These are phyloP conservation scores for Hypoxylon fragiforme DNA, from an alignment of 495 filamentous ascomycete species.

Conservation along the genomic window DNA sequence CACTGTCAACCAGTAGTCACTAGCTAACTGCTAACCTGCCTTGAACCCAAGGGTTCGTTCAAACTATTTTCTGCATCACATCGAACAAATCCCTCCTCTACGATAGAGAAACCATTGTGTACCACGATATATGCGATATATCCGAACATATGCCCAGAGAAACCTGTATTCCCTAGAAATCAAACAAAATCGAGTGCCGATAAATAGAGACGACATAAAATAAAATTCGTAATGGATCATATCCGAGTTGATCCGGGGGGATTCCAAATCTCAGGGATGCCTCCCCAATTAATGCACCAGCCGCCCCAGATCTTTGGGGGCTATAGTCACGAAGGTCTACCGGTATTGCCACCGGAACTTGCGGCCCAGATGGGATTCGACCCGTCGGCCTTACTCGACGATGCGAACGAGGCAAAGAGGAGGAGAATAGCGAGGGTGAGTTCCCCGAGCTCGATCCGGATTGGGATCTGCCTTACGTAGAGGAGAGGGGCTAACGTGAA, in stretches of 20 bases:
- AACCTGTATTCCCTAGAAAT: conserved; percentile 1
- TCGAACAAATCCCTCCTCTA: conserved; percentile 12
- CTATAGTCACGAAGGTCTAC: conserved; percentile 63
- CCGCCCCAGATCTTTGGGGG: conserved; percentile 73
- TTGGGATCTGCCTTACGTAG: too few relatives aligned
- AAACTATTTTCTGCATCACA: conserved; percentile 23
- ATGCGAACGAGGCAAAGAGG: conserved; percentile 85
- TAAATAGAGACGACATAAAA: neutral
- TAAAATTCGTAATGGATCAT: conserved; percentile 47
- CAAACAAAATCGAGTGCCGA: neutral
- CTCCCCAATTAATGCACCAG: conserved; percentile 63
- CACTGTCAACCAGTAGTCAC: too few relatives aligned
- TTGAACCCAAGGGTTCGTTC: too few relatives aligned
- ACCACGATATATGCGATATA: conserved; percentile 8
- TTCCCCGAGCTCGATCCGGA: too few relatives aligned
- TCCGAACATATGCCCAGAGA: too few relatives aligned
- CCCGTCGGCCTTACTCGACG: conserved; percentile 55
- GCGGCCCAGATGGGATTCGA: conserved; percentile 66
- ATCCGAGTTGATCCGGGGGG: conserved; percentile 39
- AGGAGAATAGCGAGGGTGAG: conserved; percentile 87
- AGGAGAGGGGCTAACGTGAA: conserved; percentile 23
- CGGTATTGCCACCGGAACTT: conserved; percentile 59
- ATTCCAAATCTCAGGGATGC: conserved; percentile 55
- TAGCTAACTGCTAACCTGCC: neutral
- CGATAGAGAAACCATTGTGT: conserved; percentile 13